Conservation (phyloP, 305 asterid genomes). For the Solanum hybrid region DNA sequence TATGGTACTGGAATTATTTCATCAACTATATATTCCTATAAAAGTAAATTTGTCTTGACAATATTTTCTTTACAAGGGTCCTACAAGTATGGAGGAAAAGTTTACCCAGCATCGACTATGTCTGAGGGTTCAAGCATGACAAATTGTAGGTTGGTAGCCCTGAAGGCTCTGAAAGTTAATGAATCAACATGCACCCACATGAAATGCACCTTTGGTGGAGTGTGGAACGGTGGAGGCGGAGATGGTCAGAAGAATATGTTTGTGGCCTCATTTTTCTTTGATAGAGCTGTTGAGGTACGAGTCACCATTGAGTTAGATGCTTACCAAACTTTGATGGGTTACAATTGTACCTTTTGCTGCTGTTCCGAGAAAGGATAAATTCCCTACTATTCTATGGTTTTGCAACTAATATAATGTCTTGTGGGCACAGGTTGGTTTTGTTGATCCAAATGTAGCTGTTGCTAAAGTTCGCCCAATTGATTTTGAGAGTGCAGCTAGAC, state of each 20-base stretch:
- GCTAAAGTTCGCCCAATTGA: constrained; percentile 40
- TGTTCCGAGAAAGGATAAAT: background rate
- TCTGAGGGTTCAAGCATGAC: constrained; percentile 28
- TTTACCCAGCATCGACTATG: constrained; percentile 21
- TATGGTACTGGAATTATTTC: background rate
- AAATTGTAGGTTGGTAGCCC: constrained; percentile 22
- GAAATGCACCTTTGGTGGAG: constrained; percentile 51
- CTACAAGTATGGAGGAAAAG: constrained; percentile 31
- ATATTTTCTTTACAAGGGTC: constrained; percentile 13
- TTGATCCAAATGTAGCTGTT: constrained; percentile 16
- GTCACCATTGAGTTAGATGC: background rate
- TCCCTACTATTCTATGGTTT: background rate
- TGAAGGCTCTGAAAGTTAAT: constrained; percentile 30
- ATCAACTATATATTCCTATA: background rate
- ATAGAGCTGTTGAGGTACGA: constrained; percentile 43
- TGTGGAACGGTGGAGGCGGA: constrained; percentile 64
- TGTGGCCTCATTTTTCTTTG: constrained; percentile 44
- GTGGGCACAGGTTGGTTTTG: constrained; percentile 34
- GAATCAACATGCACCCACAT: constrained; percentile 38
- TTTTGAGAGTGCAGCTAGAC: constrained; percentile 45
- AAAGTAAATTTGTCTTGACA: background rate
- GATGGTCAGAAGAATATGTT: constrained; percentile 40
- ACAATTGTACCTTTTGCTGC: background rate
- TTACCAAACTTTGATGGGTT: background rate
- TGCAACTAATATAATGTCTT: background rate